phyloP scores from a whole-genome alignment of 352 stramenopile genomes.

The Phytophthora gonapodyides region DNA sequence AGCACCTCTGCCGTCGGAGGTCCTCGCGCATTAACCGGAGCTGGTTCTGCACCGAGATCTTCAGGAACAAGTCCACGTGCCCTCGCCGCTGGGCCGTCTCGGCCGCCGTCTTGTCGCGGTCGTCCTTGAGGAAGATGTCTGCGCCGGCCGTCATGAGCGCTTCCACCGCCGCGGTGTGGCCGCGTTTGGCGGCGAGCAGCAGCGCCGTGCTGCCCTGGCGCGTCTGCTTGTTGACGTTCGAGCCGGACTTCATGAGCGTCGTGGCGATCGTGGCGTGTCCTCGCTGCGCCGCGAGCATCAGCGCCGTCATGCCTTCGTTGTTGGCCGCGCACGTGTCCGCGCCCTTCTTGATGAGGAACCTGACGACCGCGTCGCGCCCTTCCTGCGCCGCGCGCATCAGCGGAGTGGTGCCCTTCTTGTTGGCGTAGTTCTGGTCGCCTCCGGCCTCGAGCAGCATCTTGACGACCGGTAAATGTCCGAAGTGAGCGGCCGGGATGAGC shows the following conservation, averaged over 20 bases:
- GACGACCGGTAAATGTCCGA: conserved; percentile 79
- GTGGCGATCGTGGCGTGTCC: conserved; percentile 83
- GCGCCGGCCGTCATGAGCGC: conserved; percentile 78
- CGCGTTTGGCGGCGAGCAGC: conserved; percentile 79
- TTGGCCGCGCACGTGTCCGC: conserved; percentile 78
- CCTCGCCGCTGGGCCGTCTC: conserved; percentile 82
- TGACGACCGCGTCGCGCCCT: conserved; percentile 76
- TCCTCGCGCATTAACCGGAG: conserved; percentile 78
- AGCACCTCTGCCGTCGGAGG: conserved; percentile 71
- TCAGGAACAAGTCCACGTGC: conserved; percentile 83
- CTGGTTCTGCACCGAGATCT: conserved; percentile 89
- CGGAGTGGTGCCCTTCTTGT: conserved; percentile 88
- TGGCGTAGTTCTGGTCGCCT: conserved; percentile 82
- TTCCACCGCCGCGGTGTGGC: conserved; percentile 79
- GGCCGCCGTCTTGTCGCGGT: conserved; percentile 84
- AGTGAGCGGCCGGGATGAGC: conserved; percentile 84
- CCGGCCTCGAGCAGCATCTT: conserved; percentile 69
- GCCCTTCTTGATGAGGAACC: conserved; percentile 73
- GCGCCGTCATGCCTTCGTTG: conserved; percentile 88
- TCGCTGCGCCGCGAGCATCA: conserved; percentile 86
- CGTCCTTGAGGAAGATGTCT: conserved; percentile 89
- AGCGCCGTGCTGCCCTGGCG: conserved; percentile 87
- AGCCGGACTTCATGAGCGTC: conserved; percentile 79
- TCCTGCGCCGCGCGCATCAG: conserved; percentile 88
- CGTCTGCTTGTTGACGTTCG: conserved; percentile 89